Base-by-base conservation (phyloP, 306 rosid species). In the Citrullus mucosospermus region DNA sequence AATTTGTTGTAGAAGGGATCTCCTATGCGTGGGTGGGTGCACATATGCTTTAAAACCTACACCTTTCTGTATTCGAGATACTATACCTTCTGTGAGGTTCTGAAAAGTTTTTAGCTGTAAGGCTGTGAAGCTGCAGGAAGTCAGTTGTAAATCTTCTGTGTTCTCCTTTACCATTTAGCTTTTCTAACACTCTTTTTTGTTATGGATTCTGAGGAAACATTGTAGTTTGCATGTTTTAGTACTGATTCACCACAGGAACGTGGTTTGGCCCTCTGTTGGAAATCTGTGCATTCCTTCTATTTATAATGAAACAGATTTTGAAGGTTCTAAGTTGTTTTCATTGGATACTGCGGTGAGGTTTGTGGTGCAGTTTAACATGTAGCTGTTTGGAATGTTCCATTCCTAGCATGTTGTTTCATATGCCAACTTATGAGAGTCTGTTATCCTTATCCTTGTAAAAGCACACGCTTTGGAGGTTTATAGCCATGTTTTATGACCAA, bases 391-490 rank as follows among this genome's bases (percentile, higher is more conserved):
- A 38, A 76, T 53, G 13, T 9, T 75, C 5, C 51, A 11, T 54
- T 54, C 25, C 18, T n/a, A 75, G 66, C 38, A 38, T 55, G 36
- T 34, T 54, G 6, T 9, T 17, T 56, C n/a, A 34, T 20, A 34
- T 75, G 14, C 53, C 48, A 20, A 17, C 53, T 16, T 36, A 3
- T 5, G 63, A 73, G 60, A 54, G 32, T 30, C 30, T 57, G 53
- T 51, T 6, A 59, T 46, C 78, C 82, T 75, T 58, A 61, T 28
- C 65, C 78, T 51, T 9, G 25, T 38, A 51, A 86, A 82, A 43
- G 20, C 85, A 70, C 20, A 62, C 41, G 78, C 84, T 76, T 54
- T 81, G 71, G 79, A 53, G 53, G 72, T 58, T 59, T 63, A 78
- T 75, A 16, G 22, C 54, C 80, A 68, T 5, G 34, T 32, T 56